phyloP scores from a whole-genome alignment of 176 grass and related monocot genomes.

The Paspalum notatum region DNA sequence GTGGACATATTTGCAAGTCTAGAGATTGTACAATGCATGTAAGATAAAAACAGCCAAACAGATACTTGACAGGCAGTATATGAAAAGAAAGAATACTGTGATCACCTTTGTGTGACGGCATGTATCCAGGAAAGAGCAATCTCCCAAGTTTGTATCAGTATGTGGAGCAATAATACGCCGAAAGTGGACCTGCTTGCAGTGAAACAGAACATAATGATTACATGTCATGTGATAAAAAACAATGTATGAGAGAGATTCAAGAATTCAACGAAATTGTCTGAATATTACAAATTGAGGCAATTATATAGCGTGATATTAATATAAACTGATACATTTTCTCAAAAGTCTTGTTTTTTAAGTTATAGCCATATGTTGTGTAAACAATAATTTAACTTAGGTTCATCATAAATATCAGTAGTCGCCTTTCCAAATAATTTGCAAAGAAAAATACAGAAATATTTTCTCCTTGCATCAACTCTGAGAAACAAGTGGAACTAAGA shows the following conservation, averaged over 20 bases:
- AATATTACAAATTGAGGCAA: constrained; percentile 1
- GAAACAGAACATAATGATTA: constrained; percentile 28
- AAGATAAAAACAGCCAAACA: constrained; percentile 28
- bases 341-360: constrained; percentile 19
- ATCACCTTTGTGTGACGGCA: constrained; percentile 95
- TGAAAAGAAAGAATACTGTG: constrained; percentile 33
- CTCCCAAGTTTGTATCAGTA: constrained; percentile 98
- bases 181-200: constrained; percentile 84
- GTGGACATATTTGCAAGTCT: constrained; percentile 99
- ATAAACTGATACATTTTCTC: not conserved
- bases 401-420: not conserved
- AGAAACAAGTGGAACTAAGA: constrained; percentile 3
- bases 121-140: constrained; percentile 98
- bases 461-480: constrained; percentile 2
- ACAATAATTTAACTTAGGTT: constrained; percentile 17
- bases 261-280: not conserved
- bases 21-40: constrained; percentile 32
- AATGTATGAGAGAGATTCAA: not conserved
- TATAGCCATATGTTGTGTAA: not conserved
- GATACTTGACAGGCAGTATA: constrained; percentile 17
- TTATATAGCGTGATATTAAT: not conserved
- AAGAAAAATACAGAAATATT: not conserved
- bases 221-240: constrained; percentile 21
- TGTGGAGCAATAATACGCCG: constrained; percentile 97
- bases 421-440: constrained; percentile 21